Evolutionary conservation across 331 rosid genomes (phyloP).

Genomic region (Acacia concinna): DNA sequence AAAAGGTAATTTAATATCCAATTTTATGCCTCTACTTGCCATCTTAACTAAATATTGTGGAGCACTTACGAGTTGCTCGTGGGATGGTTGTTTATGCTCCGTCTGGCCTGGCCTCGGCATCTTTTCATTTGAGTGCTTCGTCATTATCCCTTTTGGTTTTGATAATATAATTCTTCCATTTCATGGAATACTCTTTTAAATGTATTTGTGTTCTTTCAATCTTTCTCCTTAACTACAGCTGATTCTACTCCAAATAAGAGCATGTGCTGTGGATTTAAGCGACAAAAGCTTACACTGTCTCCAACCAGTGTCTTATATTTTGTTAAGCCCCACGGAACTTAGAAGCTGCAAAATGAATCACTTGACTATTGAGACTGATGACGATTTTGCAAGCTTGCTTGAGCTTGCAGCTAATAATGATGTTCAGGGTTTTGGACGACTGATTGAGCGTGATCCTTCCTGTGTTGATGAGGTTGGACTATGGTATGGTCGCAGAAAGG

Average conservation of each 20-base stretch:
- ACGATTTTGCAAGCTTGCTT: constrained; percentile 56
- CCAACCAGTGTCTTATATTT: constrained; percentile 36
- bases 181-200: not conserved
- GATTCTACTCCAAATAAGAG: constrained; percentile 41
- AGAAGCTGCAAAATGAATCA: constrained; percentile 49
- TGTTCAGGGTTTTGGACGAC: constrained; percentile 54
- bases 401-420: constrained; percentile 86
- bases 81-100: not conserved
- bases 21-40: not conserved
- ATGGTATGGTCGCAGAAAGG: constrained; percentile 74
- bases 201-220: not conserved
- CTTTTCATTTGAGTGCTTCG: not conserved
- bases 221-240: not conserved
- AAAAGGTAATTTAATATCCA: not conserved
- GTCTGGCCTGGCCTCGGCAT: not conserved
- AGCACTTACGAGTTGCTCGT: not conserved
- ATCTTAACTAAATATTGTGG: not conserved
- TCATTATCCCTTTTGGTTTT: not conserved
- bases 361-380: constrained; percentile 49
- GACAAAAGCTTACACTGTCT: constrained; percentile 37
- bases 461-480: constrained; percentile 57
- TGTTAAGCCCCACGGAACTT: constrained; percentile 36
- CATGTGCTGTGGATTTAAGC: constrained; percentile 72
- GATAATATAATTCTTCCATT: not conserved
- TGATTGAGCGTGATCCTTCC: constrained; percentile 47